Conservation (phyloP, 306 rosid genomes). For the Castanospermum australe region DNA sequence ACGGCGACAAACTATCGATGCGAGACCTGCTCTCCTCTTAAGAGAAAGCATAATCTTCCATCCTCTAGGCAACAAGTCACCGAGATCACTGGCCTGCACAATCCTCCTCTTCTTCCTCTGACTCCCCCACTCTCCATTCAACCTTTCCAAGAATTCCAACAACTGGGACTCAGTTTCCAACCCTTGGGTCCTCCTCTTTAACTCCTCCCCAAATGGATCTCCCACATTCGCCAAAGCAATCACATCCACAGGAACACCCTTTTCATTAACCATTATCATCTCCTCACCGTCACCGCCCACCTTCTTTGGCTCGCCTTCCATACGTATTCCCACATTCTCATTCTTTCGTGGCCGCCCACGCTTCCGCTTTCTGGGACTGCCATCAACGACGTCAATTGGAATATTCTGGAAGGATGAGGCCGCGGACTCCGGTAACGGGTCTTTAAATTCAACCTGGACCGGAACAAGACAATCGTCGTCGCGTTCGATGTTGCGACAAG, state of each 20-base stretch:
- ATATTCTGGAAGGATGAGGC: neutral
- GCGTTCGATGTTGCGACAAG: constrained; percentile 7
- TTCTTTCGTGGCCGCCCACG: constrained; percentile 78
- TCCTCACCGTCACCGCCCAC: neutral
- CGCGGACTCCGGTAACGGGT: constrained; percentile 1
- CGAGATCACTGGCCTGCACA: constrained; percentile 50
- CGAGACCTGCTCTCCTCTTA: constrained; percentile 47
- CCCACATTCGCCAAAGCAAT: constrained; percentile 43
- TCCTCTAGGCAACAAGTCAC: constrained; percentile 49
- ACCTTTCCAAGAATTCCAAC: constrained; percentile 52
- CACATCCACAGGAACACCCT: constrained; percentile 34
- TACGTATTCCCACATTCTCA: constrained; percentile 4
- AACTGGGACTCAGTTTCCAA: constrained; percentile 51
- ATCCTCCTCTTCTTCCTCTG: constrained; percentile 67
- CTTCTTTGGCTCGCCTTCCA: constrained; percentile 19
- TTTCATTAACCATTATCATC: constrained; percentile 9
- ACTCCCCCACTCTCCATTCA: constrained; percentile 71
- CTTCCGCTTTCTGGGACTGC: constrained; percentile 47
- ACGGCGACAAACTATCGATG: constrained; percentile 53
- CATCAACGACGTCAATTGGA: constrained; percentile 19
- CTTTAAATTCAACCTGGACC: constrained; percentile 31
- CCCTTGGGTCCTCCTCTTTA: constrained; percentile 62
- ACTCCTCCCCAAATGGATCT: constrained; percentile 53
- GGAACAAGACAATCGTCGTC: constrained; percentile 32
- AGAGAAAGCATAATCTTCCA: constrained; percentile 67